Conservation (phyloP, 2,329 filamentous ascomycete genomes). For the Dryadomyces quercivorus region DNA sequence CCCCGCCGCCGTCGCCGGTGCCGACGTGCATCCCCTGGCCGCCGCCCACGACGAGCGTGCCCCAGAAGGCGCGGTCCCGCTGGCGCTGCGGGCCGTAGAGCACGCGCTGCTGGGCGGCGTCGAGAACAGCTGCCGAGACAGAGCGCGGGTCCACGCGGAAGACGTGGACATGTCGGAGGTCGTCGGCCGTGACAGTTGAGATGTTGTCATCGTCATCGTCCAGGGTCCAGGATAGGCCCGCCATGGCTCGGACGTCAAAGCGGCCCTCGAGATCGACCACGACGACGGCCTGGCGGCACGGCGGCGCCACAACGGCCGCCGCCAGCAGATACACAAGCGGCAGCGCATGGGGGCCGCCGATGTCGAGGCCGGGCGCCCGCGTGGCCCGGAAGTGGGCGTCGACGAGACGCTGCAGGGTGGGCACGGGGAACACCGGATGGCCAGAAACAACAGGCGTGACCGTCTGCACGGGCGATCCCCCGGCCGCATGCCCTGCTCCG, state of each 20-base stretch:
- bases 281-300: slow-evolving; percentile 34
- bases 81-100: slow-evolving; percentile 35
- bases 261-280: slow-evolving; percentile 42
- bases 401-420: slow-evolving; percentile 33
- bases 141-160: slow-evolving; percentile 25
- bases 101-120: slow-evolving; percentile 32
- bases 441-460: not conserved
- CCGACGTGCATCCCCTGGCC: slow-evolving; percentile 10
- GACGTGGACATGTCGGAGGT: slow-evolving; percentile 39
- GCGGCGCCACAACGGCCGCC: slow-evolving; percentile 35
- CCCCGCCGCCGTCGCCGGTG: slow-evolving; percentile 16
- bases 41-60: slow-evolving; percentile 40
- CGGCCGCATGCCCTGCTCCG: slow-evolving; percentile 4
- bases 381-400: slow-evolving; percentile 34
- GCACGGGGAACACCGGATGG: slow-evolving; percentile 23
- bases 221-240: slow-evolving; percentile 14
- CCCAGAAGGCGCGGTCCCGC: slow-evolving; percentile 40
- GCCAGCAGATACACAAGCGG: slow-evolving; percentile 45
- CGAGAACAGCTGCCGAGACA: slow-evolving; percentile 20
- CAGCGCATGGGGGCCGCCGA: slow-evolving; percentile 36
- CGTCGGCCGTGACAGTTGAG: slow-evolving; percentile 10
- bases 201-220: not conserved
- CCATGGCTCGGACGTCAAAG: slow-evolving; percentile 40
- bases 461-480: slow-evolving; percentile 2
- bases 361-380: slow-evolving; percentile 31